Conservation (phyloP, 805 yeast genomes). For the Hanseniaspora lachancei region DNA sequence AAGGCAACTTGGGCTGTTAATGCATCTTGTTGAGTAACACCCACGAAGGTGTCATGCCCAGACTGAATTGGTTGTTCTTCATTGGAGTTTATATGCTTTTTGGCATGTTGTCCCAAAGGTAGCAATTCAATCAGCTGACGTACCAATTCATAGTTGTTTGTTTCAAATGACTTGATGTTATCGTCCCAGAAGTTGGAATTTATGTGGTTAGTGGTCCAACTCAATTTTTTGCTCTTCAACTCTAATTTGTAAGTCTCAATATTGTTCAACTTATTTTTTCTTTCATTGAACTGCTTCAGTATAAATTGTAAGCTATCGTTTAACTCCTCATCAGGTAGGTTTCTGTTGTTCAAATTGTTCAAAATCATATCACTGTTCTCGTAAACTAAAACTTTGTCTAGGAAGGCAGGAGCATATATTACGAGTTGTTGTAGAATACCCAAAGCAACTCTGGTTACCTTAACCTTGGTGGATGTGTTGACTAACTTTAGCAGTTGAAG, state of each 20-base stretch:
- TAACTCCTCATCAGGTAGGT: slow-evolving; percentile 91
- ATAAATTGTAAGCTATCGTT: slow-evolving; percentile 54
- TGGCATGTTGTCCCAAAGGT: slow-evolving; percentile 17
- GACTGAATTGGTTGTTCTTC: slow-evolving; percentile 14
- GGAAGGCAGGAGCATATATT: slow-evolving; percentile 32
- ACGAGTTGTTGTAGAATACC: slow-evolving; percentile 54
- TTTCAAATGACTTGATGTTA: slow-evolving; percentile 62
- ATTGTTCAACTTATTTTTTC: slow-evolving; percentile 69
- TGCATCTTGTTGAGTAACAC: slow-evolving; percentile 26
- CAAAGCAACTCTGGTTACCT: slow-evolving; percentile 72
- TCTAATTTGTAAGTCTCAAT: slow-evolving; percentile 87
- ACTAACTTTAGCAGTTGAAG: slow-evolving; percentile 38
- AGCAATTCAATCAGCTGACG: slow-evolving; percentile 47
- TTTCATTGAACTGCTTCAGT: slow-evolving; percentile 48
- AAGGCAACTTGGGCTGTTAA: slow-evolving; percentile 44
- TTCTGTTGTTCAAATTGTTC: slow-evolving; percentile 63
- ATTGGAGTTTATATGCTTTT: neutral
- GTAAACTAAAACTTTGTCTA: slow-evolving; percentile 56
- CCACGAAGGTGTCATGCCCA: slow-evolving; percentile 18
- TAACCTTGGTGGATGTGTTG: slow-evolving; percentile 79
- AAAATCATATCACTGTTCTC: slow-evolving; percentile 63
- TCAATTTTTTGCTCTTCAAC: slow-evolving; percentile 59
- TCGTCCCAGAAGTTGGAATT: slow-evolving; percentile 84
- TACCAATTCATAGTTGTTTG: slow-evolving; percentile 59
- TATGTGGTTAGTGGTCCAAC: slow-evolving; percentile 87